Evolutionary conservation across 208 protist genomes (phyloP).

Genomic region (Endotrypanum monterogeii): DNA sequence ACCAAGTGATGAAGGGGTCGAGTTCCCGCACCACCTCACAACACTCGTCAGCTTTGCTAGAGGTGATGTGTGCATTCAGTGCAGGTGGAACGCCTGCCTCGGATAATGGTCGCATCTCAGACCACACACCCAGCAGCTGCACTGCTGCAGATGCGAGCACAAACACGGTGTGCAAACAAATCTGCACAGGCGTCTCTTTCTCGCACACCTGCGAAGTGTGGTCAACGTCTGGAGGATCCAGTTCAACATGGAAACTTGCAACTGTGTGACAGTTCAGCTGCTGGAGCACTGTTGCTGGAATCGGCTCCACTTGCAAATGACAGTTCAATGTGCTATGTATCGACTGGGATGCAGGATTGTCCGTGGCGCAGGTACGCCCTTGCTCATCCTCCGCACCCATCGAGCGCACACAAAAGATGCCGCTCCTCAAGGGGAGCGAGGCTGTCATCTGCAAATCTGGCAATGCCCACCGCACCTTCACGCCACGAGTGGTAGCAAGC

Average conservation of each 20-base stretch:
- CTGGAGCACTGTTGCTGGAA: slow-evolving; percentile 7
- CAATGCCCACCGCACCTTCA: slow-evolving; percentile 7
- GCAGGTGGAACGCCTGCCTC: background rate
- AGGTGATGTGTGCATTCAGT: background rate
- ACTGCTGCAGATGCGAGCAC: background rate
- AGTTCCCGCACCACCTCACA: too few species aligned
- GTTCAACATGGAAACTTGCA: slow-evolving; percentile 11
- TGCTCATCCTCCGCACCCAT: slow-evolving; percentile 1
- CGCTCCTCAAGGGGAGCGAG: slow-evolving; percentile 19
- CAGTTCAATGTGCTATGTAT: slow-evolving; percentile 9
- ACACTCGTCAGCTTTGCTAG: background rate
- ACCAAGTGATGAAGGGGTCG: slow-evolving; percentile 8
- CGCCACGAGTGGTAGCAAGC: slow-evolving; percentile 4
- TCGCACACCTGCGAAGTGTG: background rate
- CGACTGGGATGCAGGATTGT: background rate
- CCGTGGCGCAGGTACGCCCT: background rate
- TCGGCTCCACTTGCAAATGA: slow-evolving; percentile 24
- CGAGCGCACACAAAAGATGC: slow-evolving; percentile 21
- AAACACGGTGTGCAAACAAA: background rate
- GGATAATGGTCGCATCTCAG: background rate
- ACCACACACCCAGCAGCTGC: slow-evolving; percentile 4
- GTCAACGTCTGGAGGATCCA: background rate
- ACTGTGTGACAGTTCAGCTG: slow-evolving; percentile 25
- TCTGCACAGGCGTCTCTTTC: background rate
- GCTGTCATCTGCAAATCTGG: slow-evolving; percentile 3